phyloP scores from a whole-genome alignment of 2,329 filamentous ascomycete species.

The Ascochyta lentis region DNA sequence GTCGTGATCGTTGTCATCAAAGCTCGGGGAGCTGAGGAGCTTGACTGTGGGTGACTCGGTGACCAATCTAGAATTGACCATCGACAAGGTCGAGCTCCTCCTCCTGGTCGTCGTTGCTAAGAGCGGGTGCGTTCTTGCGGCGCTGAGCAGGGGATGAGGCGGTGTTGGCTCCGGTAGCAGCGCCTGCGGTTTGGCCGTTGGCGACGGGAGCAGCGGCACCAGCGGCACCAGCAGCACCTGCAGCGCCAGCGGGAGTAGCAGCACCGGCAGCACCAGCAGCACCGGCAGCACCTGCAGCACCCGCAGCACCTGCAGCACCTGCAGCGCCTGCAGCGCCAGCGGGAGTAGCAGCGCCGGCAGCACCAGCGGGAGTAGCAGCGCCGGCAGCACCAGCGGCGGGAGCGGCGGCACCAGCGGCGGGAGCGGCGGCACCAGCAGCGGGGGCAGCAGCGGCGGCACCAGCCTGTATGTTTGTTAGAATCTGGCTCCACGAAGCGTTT shows the following conservation, averaged over 20 bases:
- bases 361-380: neutral
- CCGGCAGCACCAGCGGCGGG: slow-evolving; percentile 6
- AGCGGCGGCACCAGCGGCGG: slow-evolving; percentile 13
- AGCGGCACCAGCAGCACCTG: slow-evolving; percentile 8
- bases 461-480: neutral
- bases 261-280: neutral
- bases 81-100: slow-evolving; percentile 41
- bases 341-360: slow-evolving; percentile 5
- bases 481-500: neutral
- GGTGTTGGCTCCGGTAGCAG: slow-evolving; percentile 9
- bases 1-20: neutral
- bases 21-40: slow-evolving; percentile 8
- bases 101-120: slow-evolving; percentile 46
- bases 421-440: slow-evolving; percentile 10
- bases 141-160: slow-evolving; percentile 17
- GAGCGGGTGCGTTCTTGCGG: slow-evolving; percentile 20
- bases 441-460: slow-evolving; percentile 13
- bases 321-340: slow-evolving; percentile 13
- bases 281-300: too few species aligned
- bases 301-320: too few species aligned
- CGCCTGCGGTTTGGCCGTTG: slow-evolving; percentile 1
- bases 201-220: slow-evolving; percentile 6
- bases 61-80: slow-evolving; percentile 19
- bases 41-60: neutral
- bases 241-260: slow-evolving; percentile 3